Evolutionary conservation across 83 land plant species (phyloP).

Genomic region (Larix sibirica): DNA sequence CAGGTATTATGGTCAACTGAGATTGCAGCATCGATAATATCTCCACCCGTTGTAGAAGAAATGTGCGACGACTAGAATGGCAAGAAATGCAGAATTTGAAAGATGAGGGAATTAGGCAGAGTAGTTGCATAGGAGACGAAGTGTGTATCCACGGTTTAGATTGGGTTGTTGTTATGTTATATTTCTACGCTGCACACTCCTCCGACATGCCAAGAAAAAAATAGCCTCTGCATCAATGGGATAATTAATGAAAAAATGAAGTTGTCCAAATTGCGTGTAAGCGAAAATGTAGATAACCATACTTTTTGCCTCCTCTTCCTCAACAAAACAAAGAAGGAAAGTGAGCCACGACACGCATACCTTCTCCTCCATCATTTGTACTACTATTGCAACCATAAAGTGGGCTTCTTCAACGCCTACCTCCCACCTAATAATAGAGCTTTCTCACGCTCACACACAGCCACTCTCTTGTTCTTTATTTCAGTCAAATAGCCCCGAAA

Average conservation of each 20-base stretch:
- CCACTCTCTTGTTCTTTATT: background rate
- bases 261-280: no score
- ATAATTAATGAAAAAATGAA: no score
- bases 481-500: no score
- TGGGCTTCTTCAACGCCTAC: background rate
- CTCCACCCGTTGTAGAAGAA: no score
- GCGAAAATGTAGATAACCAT: background rate
- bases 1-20: no score
- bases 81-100: no score
- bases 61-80: no score
- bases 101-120: background rate
- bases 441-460: background rate
- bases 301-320: background rate
- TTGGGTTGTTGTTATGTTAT: background rate
- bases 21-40: no score
- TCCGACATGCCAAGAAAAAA: no score
- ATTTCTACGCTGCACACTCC: background rate
- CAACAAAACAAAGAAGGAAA: background rate
- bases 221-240: no score
- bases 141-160: background rate
- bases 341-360: constrained; percentile 5
- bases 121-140: background rate
- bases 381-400: no score
- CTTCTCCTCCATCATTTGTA: no score
- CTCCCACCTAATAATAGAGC: background rate